Conservation (phyloP, 768 basidiomycete genomes). For the Infundibulicybe gibba region DNA sequence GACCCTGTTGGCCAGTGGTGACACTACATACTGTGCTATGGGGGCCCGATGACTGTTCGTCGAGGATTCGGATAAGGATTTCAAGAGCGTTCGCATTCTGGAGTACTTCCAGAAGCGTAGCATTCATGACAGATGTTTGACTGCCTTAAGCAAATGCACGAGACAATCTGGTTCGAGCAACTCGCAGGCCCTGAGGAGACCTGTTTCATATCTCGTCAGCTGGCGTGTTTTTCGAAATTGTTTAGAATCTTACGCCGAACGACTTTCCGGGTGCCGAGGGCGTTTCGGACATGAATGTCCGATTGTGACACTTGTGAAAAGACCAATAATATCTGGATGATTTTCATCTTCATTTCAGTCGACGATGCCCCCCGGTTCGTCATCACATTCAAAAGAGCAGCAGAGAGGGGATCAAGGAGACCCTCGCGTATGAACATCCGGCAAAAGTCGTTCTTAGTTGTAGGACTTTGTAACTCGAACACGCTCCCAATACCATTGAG, state of each 20-base stretch:
- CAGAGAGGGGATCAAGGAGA: conserved; percentile 86
- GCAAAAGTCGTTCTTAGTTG: conserved; percentile 97
- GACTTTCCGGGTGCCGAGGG: conserved; percentile 86
- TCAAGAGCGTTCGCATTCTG: conserved; percentile 97
- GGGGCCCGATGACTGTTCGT: conserved; percentile 72
- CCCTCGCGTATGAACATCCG: conserved; percentile 98
- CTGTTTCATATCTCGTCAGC: conserved; percentile 31
- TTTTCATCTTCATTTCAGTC: conserved; percentile 79
- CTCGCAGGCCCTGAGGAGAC: conserved; percentile 83
- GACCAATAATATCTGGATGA: conserved; percentile 83
- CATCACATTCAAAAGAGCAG: conserved; percentile 88
- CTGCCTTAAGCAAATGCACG: conserved; percentile 86
- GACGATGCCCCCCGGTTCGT: conserved; percentile 62
- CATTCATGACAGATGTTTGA: conserved; percentile 97
- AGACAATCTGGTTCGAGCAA: conserved; percentile 85
- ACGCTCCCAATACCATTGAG: conserved; percentile 93
- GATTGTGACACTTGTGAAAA: conserved; percentile 97
- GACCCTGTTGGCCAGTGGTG: neutral
- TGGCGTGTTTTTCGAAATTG: neutral
- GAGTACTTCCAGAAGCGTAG: conserved; percentile 84
- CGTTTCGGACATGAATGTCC: conserved; percentile 90
- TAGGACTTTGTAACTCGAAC: conserved; percentile 94
- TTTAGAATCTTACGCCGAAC: conserved; percentile 64
- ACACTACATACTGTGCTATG: conserved; percentile 68
- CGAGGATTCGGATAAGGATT: conserved; percentile 81